Evolutionary conservation across 306 rosid genomes (phyloP).

Genomic region (Phaseolus lunatus): DNA sequence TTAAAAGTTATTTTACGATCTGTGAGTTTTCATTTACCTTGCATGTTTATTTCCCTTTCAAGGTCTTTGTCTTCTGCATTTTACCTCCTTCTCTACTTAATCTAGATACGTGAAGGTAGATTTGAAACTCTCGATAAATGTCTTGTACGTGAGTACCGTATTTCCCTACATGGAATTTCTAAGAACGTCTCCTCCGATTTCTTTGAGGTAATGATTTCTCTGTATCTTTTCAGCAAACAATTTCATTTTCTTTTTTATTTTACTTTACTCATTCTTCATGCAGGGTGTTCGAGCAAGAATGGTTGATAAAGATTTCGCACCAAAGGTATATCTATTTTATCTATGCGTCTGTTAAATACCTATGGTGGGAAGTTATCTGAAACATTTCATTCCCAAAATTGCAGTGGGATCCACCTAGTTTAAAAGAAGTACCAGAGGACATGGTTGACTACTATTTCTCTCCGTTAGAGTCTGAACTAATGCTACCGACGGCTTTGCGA

Average conservation of each 20-base stretch:
- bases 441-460: slow-evolving; percentile 81
- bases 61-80: slow-evolving; percentile 9
- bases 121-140: slow-evolving; percentile 88
- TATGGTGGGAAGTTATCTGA: neutral
- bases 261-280: slow-evolving; percentile 22
- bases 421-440: slow-evolving; percentile 76
- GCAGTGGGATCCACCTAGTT: slow-evolving; percentile 90
- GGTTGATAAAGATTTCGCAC: slow-evolving; percentile 90
- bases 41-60: slow-evolving; percentile 33
- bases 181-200: slow-evolving; percentile 73
- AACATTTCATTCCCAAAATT: slow-evolving; percentile 42
- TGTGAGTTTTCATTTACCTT: slow-evolving; percentile 61
- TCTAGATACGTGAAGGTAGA: slow-evolving; percentile 94
- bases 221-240: slow-evolving; percentile 16
- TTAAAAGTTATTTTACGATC: slow-evolving; percentile 85
- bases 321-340: slow-evolving; percentile 68
- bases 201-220: slow-evolving; percentile 68
- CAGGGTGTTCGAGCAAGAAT: slow-evolving; percentile 92
- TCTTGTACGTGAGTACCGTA: slow-evolving; percentile 84
- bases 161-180: slow-evolving; percentile 66
- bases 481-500: slow-evolving; percentile 74
- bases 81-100: slow-evolving; percentile 42
- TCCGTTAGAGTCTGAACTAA: slow-evolving; percentile 68
- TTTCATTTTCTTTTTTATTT: slow-evolving; percentile 27
- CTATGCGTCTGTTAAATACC: neutral